phyloP scores from a whole-genome alignment of 192 early-diverging fungal species.

The Podila epigama region DNA sequence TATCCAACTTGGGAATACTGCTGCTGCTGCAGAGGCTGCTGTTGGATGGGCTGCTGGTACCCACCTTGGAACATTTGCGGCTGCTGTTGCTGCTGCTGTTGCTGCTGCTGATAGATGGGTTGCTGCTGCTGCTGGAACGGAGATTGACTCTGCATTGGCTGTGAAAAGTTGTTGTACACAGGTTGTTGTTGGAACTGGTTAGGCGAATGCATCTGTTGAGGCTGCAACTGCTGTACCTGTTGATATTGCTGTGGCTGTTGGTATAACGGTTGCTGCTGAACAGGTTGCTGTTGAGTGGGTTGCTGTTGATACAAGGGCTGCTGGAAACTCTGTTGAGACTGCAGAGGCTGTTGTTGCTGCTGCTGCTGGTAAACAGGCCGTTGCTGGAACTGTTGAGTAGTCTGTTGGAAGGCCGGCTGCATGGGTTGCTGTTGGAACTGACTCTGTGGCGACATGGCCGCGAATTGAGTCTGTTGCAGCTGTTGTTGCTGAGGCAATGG shows the following conservation, averaged over 20 bases:
- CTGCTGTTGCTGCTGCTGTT: conserved; percentile 13
- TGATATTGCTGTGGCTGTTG: conserved; percentile 15
- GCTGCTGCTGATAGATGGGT: conserved; percentile 13
- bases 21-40: conserved; percentile 38
- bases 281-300: conserved; percentile 9
- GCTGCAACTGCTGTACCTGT: conserved; percentile 30
- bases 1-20: conserved; percentile 28
- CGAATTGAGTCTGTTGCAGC: conserved; percentile 4
- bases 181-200: conserved; percentile 20
- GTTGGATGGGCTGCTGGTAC: conserved; percentile 11
- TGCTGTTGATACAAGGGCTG: too few species aligned
- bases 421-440: conserved; percentile 21
- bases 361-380: neutral
- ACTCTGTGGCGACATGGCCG: neutral
- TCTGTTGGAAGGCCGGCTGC: neutral
- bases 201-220: neutral
- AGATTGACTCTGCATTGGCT: conserved; percentile 1
- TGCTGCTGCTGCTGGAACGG: conserved; percentile 5
- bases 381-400: neutral
- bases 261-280: conserved; percentile 10
- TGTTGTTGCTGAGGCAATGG: conserved; percentile 19
- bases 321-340: too few species aligned
- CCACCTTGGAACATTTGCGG: conserved; percentile 16
- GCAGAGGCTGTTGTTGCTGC: conserved; percentile 25
- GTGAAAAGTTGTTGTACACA: too few species aligned